Conservation (phyloP, 345 rosid species). For the Camelina sativa region DNA sequence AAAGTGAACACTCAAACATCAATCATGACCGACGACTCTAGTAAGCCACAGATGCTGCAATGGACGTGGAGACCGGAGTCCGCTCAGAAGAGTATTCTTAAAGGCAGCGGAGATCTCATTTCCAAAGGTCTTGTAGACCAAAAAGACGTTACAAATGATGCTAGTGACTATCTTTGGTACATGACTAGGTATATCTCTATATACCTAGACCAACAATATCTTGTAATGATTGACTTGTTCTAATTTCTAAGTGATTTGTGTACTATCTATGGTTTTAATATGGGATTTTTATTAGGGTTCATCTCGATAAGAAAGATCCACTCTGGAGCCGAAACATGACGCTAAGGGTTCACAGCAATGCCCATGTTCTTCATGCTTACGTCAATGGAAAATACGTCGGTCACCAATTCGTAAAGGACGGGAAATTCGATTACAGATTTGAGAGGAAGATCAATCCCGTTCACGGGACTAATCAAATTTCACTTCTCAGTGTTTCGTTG, state of each 20-base stretch:
- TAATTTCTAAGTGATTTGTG: background rate
- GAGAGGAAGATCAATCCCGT: conserved; percentile 43
- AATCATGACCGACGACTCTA: conserved; percentile 49
- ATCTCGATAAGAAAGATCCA: conserved; percentile 51
- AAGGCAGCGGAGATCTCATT: conserved; percentile 47
- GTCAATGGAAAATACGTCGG: conserved; percentile 60
- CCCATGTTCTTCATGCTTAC: conserved; percentile 63
- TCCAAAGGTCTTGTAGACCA: conserved; percentile 56
- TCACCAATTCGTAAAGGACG: conserved; percentile 35
- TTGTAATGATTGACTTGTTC: background rate
- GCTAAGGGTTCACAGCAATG: conserved; percentile 51
- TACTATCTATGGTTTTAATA: background rate
- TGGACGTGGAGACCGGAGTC: conserved; percentile 74
- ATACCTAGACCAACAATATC: background rate
- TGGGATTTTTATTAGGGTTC: conserved; percentile 33
- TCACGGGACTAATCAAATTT: conserved; percentile 43
- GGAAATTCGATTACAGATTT: conserved; percentile 32
- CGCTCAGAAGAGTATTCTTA: conserved; percentile 29
- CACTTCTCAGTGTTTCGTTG: conserved; percentile 59
- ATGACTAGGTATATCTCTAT: conserved; percentile 60
- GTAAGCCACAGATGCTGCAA: conserved; percentile 42
- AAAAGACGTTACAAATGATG: conserved; percentile 54
- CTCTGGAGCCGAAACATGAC: conserved; percentile 55
- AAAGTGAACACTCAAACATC: conserved; percentile 69
- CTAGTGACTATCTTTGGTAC: conserved; percentile 71